phyloP scores from a whole-genome alignment of 148 eudicot genomes.

The Rhododendron ferrugineum region DNA sequence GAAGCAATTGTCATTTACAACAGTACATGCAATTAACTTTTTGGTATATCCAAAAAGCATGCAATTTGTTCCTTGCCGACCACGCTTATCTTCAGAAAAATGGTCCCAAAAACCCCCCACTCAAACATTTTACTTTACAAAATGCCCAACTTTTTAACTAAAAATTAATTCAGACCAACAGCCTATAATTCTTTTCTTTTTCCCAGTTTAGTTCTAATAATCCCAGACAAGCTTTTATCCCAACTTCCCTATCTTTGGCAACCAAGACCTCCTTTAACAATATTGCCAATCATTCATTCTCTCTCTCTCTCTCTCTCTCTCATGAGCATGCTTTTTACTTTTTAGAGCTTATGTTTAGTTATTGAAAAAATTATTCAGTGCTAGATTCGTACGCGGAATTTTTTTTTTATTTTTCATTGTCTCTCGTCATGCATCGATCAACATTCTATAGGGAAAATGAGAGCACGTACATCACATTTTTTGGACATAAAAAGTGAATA shows the following conservation, averaged over 20 bases:
- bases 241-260: not conserved
- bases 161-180: not conserved
- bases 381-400: not conserved
- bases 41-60: not conserved
- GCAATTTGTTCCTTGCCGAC: constrained; percentile 3
- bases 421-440: not conserved
- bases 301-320: not conserved
- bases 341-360: not conserved
- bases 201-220: constrained; percentile 1
- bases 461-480: not conserved
- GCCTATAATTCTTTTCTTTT: not conserved
- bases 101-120: not conserved
- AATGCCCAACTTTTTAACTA: not conserved
- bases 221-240: constrained; percentile 10
- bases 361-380: not conserved
- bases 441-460: not conserved
- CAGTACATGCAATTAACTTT: not conserved
- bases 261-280: not conserved
- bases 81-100: not conserved
- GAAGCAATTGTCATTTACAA: not conserved
- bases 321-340: not conserved
- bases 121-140: not conserved
- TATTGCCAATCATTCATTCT: not conserved
- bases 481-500: not conserved
- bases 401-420: not conserved